Evolutionary conservation across 2,329 filamentous ascomycete species (phyloP).

Genomic region (Tolypocladium guangdongense): DNA sequence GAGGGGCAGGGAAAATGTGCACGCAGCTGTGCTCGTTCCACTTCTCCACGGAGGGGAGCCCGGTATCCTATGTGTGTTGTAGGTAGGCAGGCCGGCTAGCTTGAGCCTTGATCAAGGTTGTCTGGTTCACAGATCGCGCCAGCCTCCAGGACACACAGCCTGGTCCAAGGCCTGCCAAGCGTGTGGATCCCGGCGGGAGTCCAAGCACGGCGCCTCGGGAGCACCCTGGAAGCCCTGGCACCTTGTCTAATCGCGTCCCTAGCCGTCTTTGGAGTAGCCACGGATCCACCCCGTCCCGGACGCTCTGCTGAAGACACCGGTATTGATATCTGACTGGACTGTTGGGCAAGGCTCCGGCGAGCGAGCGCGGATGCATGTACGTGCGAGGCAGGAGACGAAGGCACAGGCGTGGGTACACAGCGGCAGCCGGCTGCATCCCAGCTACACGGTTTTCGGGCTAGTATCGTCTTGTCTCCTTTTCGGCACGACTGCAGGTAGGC

Average conservation of each 20-base stretch:
- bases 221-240: conserved; percentile 7
- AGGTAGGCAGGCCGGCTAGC: not conserved
- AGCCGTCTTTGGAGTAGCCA: conserved; percentile 1
- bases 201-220: conserved; percentile 12
- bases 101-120: conserved; percentile 2
- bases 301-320: not conserved
- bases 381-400: not conserved
- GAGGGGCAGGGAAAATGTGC: not conserved
- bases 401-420: not conserved
- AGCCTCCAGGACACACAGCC: conserved; percentile 1
- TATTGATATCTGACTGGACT: not conserved
- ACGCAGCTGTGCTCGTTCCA: conserved; percentile 1
- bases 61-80: not conserved
- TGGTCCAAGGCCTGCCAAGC: conserved; percentile 3
- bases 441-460: conserved; percentile 2
- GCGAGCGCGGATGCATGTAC: not conserved
- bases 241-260: conserved; percentile 4
- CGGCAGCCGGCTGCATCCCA: conserved; percentile 1
- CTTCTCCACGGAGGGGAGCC: conserved; percentile 1
- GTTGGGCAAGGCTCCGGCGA: not conserved
- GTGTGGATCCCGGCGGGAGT: conserved; percentile 11
- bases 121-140: conserved; percentile 5
- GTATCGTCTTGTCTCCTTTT: not conserved
- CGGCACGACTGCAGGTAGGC: conserved; percentile 1
- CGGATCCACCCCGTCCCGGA: not conserved